These are phyloP conservation scores for Kwoniella bestiolae DNA, from an alignment of 768 basidiomycete genomes.

Conservation along the genomic window DNA sequence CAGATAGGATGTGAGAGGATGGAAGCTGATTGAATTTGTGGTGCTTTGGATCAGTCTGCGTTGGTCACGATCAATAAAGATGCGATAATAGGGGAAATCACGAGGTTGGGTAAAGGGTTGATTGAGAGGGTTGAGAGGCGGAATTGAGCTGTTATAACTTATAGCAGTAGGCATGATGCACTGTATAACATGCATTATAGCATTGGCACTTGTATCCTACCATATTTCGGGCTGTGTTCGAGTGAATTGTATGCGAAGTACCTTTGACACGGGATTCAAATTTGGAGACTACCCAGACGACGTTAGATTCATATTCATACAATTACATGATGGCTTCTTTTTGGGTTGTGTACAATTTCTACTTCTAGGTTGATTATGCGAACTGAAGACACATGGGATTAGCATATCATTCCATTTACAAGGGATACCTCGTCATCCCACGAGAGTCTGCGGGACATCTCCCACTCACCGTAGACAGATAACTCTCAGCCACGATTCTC, in stretches of 20 bases:
- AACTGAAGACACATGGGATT: slow-evolving; percentile 4
- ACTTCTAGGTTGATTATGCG: slow-evolving; percentile 10
- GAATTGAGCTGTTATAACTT: not conserved
- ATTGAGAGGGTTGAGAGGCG: slow-evolving; percentile 58
- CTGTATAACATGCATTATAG: not conserved
- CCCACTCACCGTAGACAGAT: slow-evolving; percentile 80
- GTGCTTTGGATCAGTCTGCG: slow-evolving; percentile 60
- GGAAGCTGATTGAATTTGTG: slow-evolving; percentile 1
- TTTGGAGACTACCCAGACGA: no score
- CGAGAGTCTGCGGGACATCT: not conserved
- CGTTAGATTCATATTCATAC: slow-evolving; percentile 12
- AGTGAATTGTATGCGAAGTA: not conserved
- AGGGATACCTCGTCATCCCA: not conserved
- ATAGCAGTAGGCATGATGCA: not conserved
- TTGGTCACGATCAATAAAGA: slow-evolving; percentile 70
- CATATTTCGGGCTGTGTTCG: not conserved
- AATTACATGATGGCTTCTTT: slow-evolving; percentile 11
- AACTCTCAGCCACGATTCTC: slow-evolving; percentile 95
- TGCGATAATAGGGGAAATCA: slow-evolving; percentile 73
- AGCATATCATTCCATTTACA: not conserved
- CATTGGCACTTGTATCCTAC: no score
- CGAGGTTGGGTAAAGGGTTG: slow-evolving; percentile 72
- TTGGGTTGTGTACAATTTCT: slow-evolving; percentile 1
- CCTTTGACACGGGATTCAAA: not conserved
- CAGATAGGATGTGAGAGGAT: not conserved